Percentiles rank a stretch among this genome's conserved stretches.
Conservation (phyloP, 805 yeast species). For the Lachancea cidri region DNA sequence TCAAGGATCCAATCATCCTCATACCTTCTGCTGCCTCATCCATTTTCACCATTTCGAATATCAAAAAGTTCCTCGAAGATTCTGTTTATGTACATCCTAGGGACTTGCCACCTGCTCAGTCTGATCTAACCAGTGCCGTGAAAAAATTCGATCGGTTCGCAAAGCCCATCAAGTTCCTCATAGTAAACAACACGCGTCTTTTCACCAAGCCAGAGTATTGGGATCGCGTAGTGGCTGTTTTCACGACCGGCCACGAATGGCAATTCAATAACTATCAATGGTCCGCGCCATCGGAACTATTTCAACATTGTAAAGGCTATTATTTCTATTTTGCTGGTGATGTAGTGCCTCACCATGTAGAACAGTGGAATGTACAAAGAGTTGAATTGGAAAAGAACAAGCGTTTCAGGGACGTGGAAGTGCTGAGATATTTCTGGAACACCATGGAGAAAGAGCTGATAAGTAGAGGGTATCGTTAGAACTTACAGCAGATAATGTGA, state of each 20-base stretch:
- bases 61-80: constrained; percentile 64
- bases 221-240: constrained; percentile 93
- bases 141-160: constrained; percentile 30
- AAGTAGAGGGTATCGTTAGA: constrained; percentile 50
- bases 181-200: constrained; percentile 83
- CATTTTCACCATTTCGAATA: constrained; percentile 56
- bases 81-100: constrained; percentile 58
- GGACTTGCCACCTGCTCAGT: constrained; percentile 32
- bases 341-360: constrained; percentile 64
- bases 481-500: neutral
- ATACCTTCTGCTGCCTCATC: constrained; percentile 79
- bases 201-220: constrained; percentile 94
- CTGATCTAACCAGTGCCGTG: constrained; percentile 28
- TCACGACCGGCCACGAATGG: constrained; percentile 98
- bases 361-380: constrained; percentile 84
- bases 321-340: constrained; percentile 75
- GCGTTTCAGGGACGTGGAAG: constrained; percentile 85
- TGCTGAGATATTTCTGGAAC: constrained; percentile 81
- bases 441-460: constrained; percentile 69
- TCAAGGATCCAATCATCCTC: constrained; percentile 63
- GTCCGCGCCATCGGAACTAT: constrained; percentile 71
- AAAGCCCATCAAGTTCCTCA: constrained; percentile 39
- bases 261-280: constrained; percentile 87
- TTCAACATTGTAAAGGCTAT: constrained; percentile 81
- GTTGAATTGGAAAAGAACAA: constrained; percentile 74